Evolutionary conservation across 768 basidiomycete genomes (phyloP), one percentile per base, ranked within the genome.

Genomic region (Brasilioporus rufonigricans): DNA sequence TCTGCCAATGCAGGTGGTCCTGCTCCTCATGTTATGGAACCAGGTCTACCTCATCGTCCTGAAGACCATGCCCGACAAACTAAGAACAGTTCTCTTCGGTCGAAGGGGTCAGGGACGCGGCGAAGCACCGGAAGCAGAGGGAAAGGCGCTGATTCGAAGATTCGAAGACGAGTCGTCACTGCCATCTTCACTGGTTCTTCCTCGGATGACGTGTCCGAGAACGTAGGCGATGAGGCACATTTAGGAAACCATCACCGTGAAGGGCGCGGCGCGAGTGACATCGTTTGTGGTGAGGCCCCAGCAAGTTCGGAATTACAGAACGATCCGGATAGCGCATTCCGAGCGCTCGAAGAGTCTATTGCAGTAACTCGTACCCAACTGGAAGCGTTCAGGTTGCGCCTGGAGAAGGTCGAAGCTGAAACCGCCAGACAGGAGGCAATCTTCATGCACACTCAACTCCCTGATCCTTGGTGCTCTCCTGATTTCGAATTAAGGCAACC

Each of bases 111-210:
- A 1, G 27, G 26, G 10, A 11, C 1, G 19, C 52, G 53, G 12
- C 45, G 52, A 40, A 57, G 46, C 16, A 57, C 56, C 7, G 45
- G 61, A 43, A 49, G 44, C 48, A 39, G 32, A 36, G 40, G 50
- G 14, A 64, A 55, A 53, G 43, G 48, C 33, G 26, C 38, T 39
- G 9, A 19, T 13, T 39, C 21, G 2, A 55, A 53, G 36, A 38
- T 23, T 21, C 60, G 56, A 43, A 59, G 60, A 13, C 62, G 68
- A 7, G 56, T 70, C 0, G 59, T 70, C 44, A 72, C 70, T 8
- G 68, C 68, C 41, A 69, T 71, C 33, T 70, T 70, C 16, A 65
- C 68, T 2, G 70, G 62, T 14, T 41, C 54, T 35, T 23, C 33
- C 8, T 14, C 61, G 1, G 50, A 56, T 16, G 44, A 33, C 14